These are phyloP conservation scores for Hymenoscyphus infarciens DNA, from an alignment of 2,329 filamentous ascomycete genomes.

Conservation along the genomic window DNA sequence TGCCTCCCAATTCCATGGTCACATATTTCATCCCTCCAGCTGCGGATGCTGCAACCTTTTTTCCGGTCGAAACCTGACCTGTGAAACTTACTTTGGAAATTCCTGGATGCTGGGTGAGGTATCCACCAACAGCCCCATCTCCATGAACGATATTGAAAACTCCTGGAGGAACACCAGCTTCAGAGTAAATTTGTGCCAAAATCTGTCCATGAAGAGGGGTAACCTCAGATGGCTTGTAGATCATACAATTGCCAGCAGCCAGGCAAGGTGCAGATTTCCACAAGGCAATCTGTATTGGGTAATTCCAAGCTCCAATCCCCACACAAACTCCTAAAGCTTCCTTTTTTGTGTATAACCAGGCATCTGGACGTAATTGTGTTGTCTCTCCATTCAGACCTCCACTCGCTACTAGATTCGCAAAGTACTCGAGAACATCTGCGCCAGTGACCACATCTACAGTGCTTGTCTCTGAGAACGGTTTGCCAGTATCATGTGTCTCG, in stretches of 20 bases:
- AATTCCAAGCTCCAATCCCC: conserved; percentile 89
- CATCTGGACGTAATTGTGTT: conserved; percentile 67
- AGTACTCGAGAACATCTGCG: conserved; percentile 83
- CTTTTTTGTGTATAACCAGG: conserved; percentile 80
- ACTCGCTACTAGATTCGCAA: conserved; percentile 72
- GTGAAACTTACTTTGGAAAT: conserved; percentile 90
- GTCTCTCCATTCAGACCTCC: conserved; percentile 80
- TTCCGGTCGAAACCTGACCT: conserved; percentile 78
- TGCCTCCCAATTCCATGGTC: conserved; percentile 89
- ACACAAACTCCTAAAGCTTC: conserved; percentile 79
- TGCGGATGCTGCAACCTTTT: conserved; percentile 74
- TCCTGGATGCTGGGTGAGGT: conserved; percentile 65
- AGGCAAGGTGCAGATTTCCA: conserved; percentile 88
- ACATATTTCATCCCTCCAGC: conserved; percentile 82
- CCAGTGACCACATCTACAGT: conserved; percentile 80
- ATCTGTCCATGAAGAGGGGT: conserved; percentile 78
- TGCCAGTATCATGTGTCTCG: conserved; percentile 84
- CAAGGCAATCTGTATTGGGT: conserved; percentile 83
- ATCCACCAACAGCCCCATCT: conserved; percentile 71
- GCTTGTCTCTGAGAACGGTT: conserved; percentile 79
- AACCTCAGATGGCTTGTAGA: conserved; percentile 87
- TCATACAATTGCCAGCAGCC: conserved; percentile 83
- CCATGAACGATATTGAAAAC: conserved; percentile 88
- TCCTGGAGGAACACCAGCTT: conserved; percentile 75
- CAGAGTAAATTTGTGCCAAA: conserved; percentile 71